Percentiles rank a stretch among this genome's conserved stretches.
Evolutionary conservation across 768 basidiomycete genomes (phyloP).

Genomic region (Pleurotus platypus): DNA sequence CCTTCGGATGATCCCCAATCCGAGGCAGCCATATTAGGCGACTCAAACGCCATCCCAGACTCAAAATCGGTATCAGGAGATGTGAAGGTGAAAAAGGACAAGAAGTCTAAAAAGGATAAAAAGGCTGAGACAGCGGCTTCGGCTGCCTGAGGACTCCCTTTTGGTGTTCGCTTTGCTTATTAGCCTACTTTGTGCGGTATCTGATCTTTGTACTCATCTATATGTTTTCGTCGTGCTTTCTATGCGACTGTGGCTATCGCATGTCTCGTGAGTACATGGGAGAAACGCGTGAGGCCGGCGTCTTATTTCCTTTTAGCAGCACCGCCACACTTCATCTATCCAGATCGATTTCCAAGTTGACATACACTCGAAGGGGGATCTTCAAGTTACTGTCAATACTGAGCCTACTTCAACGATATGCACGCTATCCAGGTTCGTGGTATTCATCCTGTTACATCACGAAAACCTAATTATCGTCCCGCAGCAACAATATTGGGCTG

Average conservation of each 20-base stretch:
- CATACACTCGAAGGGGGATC: background rate
- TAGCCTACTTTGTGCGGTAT: background rate
- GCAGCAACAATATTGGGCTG: constrained; percentile 90
- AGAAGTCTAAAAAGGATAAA: constrained; percentile 15
- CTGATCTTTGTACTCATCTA: constrained; percentile 6
- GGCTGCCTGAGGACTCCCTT: constrained; percentile 1
- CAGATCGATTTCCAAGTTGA: constrained; percentile 7
- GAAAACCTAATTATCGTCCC: constrained; percentile 11
- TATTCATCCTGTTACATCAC: background rate
- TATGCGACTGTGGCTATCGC: too few relatives aligned
- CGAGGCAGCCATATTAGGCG: constrained; percentile 20
- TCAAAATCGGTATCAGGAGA: constrained; percentile 18
- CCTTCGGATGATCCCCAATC: constrained; percentile 5
- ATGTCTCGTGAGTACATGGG: background rate
- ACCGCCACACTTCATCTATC: constrained; percentile 6
- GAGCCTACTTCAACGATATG: constrained; percentile 10
- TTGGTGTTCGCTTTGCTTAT: too few relatives aligned
- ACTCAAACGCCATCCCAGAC: constrained; percentile 7
- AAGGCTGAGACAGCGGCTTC: constrained; percentile 10
- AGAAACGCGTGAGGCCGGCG: background rate
- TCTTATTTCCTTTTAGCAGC: constrained; percentile 3
- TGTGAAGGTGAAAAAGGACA: constrained; percentile 20
- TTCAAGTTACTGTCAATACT: background rate
- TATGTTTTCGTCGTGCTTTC: constrained; percentile 1
- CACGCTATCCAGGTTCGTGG: constrained; percentile 19